Conservation (phyloP, 371 early-diverging fungal species). For the Mortierella sp. region DNA sequence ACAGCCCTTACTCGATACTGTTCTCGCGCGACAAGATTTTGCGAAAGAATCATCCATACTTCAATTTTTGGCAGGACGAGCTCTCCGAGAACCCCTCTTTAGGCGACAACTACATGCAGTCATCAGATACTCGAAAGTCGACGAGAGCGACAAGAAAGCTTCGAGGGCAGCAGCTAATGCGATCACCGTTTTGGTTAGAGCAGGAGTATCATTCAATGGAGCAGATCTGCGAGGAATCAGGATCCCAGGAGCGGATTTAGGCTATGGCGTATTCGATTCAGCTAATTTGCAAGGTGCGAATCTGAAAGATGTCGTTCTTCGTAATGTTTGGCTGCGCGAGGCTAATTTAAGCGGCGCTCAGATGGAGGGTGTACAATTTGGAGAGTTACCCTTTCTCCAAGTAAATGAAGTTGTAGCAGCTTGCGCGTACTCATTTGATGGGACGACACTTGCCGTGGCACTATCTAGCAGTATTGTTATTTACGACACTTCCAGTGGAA, state of each 20-base stretch:
- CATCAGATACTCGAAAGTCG: background rate
- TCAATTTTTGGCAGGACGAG: conserved; percentile 12
- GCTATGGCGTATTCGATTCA: conserved; percentile 5
- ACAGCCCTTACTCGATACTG: background rate
- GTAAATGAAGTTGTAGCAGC: background rate
- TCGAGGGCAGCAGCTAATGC: conserved; percentile 11
- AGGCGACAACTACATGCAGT: background rate
- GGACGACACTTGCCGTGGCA: background rate
- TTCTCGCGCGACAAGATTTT: background rate
- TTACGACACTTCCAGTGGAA: conserved; percentile 5
- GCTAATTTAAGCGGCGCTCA: background rate
- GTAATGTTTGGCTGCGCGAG: background rate
- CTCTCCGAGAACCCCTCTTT: background rate
- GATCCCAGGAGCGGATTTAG: conserved; percentile 2
- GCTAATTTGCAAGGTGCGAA: conserved; percentile 12
- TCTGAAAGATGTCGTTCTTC: conserved; percentile 3
- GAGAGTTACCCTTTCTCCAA: background rate
- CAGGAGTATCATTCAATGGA: conserved; percentile 9
- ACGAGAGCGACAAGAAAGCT: background rate
- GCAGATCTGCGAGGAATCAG: conserved; percentile 10
- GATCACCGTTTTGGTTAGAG: conserved; percentile 16
- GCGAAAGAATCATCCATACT: background rate
- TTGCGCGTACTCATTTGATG: background rate
- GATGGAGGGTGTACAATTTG: conserved; percentile 6
- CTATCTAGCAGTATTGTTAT: background rate